Percentiles rank a stretch among this genome's conserved stretches.
Evolutionary conservation across 1,284 basidiomycete genomes (phyloP).

Genomic region (Cronartium ribicola): DNA sequence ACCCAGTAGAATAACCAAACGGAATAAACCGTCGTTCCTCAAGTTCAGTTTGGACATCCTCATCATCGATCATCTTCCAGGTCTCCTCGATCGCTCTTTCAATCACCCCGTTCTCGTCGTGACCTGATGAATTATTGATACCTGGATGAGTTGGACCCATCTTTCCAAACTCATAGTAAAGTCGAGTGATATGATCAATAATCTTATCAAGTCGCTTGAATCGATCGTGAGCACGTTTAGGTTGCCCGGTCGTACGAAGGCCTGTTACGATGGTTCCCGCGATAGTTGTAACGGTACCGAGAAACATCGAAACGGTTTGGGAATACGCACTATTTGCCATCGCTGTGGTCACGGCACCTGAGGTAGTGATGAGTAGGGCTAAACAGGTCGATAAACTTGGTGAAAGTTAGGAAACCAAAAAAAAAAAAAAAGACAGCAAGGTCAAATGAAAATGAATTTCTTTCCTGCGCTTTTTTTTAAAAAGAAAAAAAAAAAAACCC

Average conservation of each 20-base stretch:
- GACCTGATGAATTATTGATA: not conserved
- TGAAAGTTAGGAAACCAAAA: not conserved
- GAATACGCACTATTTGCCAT: constrained; percentile 23
- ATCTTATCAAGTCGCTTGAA: constrained; percentile 22
- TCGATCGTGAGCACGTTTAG: constrained; percentile 28
- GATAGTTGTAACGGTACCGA: constrained; percentile 26
- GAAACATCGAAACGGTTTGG: not conserved
- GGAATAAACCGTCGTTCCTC: constrained; percentile 24
- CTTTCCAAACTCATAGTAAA: constrained; percentile 25
- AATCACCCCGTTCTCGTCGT: not conserved
- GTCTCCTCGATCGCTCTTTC: constrained; percentile 28
- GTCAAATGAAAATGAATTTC: not conserved
- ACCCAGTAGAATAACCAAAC: constrained; percentile 16
- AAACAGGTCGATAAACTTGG: not conserved
- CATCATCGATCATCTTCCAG: constrained; percentile 41
- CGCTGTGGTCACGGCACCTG: constrained; percentile 38
- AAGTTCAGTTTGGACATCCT: constrained; percentile 23
- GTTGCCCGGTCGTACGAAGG: constrained; percentile 34
- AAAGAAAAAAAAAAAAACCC: not conserved
- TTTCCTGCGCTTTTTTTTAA: not conserved
- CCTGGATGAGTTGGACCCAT: not conserved
- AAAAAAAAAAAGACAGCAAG: not conserved
- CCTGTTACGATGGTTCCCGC: constrained; percentile 31
- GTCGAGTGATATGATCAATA: constrained; percentile 32
- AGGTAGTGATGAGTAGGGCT: constrained; percentile 35